Evolutionary conservation across 257 asterid genomes (phyloP).

Genomic region (Asclepias syriaca): DNA sequence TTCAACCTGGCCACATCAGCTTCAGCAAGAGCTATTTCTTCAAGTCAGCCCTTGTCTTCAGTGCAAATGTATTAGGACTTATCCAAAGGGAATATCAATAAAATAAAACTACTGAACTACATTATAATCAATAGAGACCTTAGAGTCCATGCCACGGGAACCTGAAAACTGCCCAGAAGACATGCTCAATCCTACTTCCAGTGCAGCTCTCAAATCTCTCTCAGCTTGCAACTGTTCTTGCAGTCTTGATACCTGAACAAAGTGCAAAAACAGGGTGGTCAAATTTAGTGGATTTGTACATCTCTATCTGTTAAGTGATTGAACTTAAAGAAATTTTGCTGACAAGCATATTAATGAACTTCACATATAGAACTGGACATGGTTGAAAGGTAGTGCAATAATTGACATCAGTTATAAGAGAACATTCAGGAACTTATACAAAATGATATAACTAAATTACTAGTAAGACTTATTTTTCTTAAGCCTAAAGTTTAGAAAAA

Average conservation of each 20-base stretch:
- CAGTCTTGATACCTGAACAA: conserved; percentile 68
- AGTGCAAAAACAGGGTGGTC: not conserved
- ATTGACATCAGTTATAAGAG: not conserved
- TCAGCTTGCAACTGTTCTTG: conserved; percentile 99
- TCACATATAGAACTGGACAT: not conserved
- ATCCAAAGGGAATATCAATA: not conserved
- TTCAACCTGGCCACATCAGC: conserved; percentile 95
- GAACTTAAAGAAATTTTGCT: not conserved
- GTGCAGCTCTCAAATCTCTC: conserved; percentile 90
- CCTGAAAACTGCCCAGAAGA: conserved; percentile 77
- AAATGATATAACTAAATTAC: not conserved
- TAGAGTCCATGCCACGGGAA: conserved; percentile 84
- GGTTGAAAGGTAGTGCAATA: not conserved
- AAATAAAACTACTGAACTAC: not conserved
- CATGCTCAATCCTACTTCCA: conserved; percentile 96
- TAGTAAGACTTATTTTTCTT: not conserved
- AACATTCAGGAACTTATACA: not conserved
- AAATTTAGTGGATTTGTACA: not conserved
- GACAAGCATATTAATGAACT: not conserved
- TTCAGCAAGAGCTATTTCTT: conserved; percentile 98
- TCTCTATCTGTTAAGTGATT: not conserved
- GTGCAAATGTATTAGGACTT: conserved; percentile 16
- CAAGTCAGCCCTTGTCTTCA: conserved; percentile 93
- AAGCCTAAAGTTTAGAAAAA: not conserved
- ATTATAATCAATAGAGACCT: conserved; percentile 42